Percentiles rank a stretch among this genome's conserved stretches.
phyloP scores from a whole-genome alignment of 2,329 filamentous ascomycete species.

The Microdochium paspali region DNA sequence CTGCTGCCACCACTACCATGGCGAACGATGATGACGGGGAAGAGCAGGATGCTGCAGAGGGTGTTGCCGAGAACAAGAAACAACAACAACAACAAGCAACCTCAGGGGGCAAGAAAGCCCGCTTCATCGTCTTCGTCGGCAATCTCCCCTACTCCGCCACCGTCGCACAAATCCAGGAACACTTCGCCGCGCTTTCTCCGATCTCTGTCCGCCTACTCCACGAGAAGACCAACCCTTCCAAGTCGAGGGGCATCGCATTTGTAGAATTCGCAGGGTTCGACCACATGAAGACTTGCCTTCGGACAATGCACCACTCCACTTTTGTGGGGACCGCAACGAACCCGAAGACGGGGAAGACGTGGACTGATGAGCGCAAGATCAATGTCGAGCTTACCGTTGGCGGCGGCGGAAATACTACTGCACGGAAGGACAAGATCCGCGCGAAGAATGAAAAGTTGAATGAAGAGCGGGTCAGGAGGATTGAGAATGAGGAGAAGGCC shows the following conservation, averaged over 20 bases:
- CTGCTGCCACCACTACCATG: slow-evolving; percentile 15
- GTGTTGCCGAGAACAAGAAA: slow-evolving; percentile 5
- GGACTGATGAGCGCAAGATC: slow-evolving; percentile 60
- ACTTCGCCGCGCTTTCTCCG: slow-evolving; percentile 71
- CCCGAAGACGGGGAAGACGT: slow-evolving; percentile 14
- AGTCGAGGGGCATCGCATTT: slow-evolving; percentile 73
- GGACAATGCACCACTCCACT: slow-evolving; percentile 78
- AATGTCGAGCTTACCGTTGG: slow-evolving; percentile 92
- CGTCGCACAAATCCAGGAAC: slow-evolving; percentile 53
- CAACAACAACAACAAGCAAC: slow-evolving; percentile 9
- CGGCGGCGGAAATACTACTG: slow-evolving; percentile 69
- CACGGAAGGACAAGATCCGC: slow-evolving; percentile 66
- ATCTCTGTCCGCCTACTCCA: slow-evolving; percentile 64
- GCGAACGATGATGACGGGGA: slow-evolving; percentile 17
- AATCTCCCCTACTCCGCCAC: slow-evolving; percentile 86
- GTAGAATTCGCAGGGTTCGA: slow-evolving; percentile 82
- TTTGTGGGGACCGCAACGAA: slow-evolving; percentile 39
- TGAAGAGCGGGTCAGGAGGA: slow-evolving; percentile 46
- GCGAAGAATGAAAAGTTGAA: slow-evolving; percentile 81
- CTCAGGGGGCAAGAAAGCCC: slow-evolving; percentile 29
- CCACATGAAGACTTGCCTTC: slow-evolving; percentile 86
- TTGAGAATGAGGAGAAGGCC: slow-evolving; percentile 30
- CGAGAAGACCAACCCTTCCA: slow-evolving; percentile 49
- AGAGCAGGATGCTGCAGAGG: slow-evolving; percentile 2
- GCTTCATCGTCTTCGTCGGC: slow-evolving; percentile 77